These are phyloP conservation scores for Candida mattraensis DNA, from an alignment of 805 yeast species.

Conservation along the genomic window DNA sequence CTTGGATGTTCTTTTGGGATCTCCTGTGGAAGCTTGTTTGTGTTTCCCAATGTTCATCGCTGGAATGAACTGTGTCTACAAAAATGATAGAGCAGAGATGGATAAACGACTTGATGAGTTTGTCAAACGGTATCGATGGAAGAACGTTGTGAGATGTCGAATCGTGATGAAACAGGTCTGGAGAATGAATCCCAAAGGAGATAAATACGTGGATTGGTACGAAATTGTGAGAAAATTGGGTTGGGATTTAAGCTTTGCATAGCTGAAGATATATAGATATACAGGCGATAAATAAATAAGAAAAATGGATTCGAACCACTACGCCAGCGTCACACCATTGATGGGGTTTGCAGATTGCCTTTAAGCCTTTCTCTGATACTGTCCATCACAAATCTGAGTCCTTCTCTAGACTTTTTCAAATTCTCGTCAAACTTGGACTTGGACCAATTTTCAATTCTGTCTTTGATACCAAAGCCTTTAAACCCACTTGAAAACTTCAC, in stretches of 20 bases:
- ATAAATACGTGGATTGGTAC: constrained; percentile 70
- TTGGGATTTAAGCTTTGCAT: constrained; percentile 81
- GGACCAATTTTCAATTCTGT: constrained; percentile 82
- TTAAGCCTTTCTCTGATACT: constrained; percentile 25
- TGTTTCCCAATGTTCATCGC: constrained; percentile 79
- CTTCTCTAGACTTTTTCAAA: constrained; percentile 62
- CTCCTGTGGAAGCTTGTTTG: constrained; percentile 68
- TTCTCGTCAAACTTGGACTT: constrained; percentile 67
- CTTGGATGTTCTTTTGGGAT: constrained; percentile 59
- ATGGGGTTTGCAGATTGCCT: constrained; percentile 4
- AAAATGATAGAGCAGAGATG: constrained; percentile 54
- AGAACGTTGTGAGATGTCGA: constrained; percentile 52
- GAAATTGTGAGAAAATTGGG: constrained; percentile 61
- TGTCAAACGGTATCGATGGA: constrained; percentile 64
- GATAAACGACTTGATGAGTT: constrained; percentile 51
- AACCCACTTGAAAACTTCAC: constrained; percentile 77
- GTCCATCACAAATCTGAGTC: constrained; percentile 78
- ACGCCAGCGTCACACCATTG: too few species aligned
- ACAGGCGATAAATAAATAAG: constrained; percentile 8
- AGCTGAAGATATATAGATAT: constrained; percentile 3
- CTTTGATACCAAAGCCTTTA: constrained; percentile 58
- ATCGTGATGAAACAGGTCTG: constrained; percentile 48
- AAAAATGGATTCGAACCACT: constrained; percentile 1
- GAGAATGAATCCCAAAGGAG: constrained; percentile 50
- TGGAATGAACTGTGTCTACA: constrained; percentile 62